Conservation (phyloP, 2,329 filamentous ascomycete species). For the Tolypocladium pustulatum region DNA sequence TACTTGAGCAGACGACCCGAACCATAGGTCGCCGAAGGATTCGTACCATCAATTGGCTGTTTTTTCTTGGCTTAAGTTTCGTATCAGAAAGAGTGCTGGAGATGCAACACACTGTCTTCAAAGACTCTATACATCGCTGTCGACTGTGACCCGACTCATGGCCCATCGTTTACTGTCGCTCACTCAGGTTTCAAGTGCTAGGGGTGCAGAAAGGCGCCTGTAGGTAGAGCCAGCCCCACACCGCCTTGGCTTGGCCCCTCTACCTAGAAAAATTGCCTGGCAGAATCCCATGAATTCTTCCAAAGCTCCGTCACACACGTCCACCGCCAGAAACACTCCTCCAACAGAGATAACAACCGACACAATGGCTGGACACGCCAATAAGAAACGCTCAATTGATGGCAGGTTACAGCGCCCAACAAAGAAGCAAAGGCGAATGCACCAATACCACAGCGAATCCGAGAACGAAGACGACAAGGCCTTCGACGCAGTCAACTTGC, state of each 20-base stretch:
- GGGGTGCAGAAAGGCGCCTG: background rate
- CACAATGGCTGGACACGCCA: conserved; percentile 21
- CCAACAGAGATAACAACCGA: background rate
- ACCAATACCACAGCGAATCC: conserved; percentile 43
- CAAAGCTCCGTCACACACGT: background rate
- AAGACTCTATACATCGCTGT: no score
- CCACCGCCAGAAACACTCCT: conserved; percentile 1
- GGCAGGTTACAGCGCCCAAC: conserved; percentile 26
- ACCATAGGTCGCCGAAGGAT: no score
- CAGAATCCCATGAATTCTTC: conserved; percentile 8
- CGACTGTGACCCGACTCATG: no score
- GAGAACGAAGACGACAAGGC: conserved; percentile 28
- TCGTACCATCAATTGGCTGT: no score
- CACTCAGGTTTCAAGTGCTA: background rate
- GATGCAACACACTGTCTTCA: no score
- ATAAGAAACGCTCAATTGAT: conserved; percentile 22
- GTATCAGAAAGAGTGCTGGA: no score
- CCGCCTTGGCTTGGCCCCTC: conserved; percentile 5
- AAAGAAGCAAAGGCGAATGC: conserved; percentile 42
- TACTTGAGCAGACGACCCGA: no score
- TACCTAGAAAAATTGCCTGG: conserved; percentile 6
- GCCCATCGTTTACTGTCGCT: background rate
- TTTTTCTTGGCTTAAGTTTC: no score
- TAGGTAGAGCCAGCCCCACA: conserved; percentile 1
- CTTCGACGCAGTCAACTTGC: conserved; percentile 41